phyloP scores from a whole-genome alignment of 805 yeast species.

The Myxozyma mucilagina region DNA sequence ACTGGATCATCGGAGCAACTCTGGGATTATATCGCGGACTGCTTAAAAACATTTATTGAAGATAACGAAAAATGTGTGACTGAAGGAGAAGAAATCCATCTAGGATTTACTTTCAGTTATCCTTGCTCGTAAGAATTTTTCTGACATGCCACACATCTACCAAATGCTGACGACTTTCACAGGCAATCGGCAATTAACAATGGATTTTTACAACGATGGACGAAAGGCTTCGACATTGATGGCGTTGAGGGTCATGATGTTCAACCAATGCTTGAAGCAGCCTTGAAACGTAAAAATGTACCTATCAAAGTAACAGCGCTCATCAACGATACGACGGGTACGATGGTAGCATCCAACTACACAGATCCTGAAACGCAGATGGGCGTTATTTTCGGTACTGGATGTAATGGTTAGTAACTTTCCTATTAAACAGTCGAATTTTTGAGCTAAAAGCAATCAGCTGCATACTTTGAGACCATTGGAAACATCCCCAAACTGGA shows the following conservation, averaged over 20 bases:
- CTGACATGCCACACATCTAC: neutral
- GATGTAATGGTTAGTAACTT: slow-evolving; percentile 83
- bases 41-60: slow-evolving; percentile 68
- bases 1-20: slow-evolving; percentile 72
- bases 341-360: slow-evolving; percentile 92
- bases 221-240: slow-evolving; percentile 93
- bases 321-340: slow-evolving; percentile 96
- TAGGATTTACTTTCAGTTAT: slow-evolving; percentile 94
- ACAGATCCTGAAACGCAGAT: slow-evolving; percentile 83
- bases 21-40: slow-evolving; percentile 83
- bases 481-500: slow-evolving; percentile 76
- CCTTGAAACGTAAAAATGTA: slow-evolving; percentile 61
- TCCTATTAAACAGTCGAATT: no score
- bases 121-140: slow-evolving; percentile 48
- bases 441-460: neutral
- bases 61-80: slow-evolving; percentile 58
- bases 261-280: slow-evolving; percentile 82
- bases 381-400: slow-evolving; percentile 97
- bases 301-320: slow-evolving; percentile 88
- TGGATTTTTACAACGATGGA: slow-evolving; percentile 93
- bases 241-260: slow-evolving; percentile 94
- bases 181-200: slow-evolving; percentile 73
- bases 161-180: neutral
- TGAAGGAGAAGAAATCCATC: slow-evolving; percentile 51
- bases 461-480: slow-evolving; percentile 71